A percentile compares a stretch with the other conserved stretches of the same genome.
Evolutionary conservation across 2,329 filamentous ascomycete species (phyloP).

Genomic region (Calonectria montana): DNA sequence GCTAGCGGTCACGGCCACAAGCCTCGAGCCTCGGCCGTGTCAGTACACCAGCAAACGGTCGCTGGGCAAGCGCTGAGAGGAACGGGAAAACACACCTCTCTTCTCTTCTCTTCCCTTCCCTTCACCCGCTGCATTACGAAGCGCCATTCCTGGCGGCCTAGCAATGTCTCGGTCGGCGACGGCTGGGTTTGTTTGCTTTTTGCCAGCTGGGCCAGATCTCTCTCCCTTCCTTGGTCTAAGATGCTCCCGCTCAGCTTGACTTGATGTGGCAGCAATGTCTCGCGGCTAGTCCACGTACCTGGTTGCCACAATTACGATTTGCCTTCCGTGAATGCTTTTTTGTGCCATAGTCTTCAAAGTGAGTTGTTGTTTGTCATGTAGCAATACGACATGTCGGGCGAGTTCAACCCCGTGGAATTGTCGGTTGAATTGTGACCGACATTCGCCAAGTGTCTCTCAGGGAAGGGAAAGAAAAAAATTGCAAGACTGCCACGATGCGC

Average conservation of each 20-base stretch:
- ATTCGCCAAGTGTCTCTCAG: slow-evolving; percentile 35
- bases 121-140: slow-evolving; percentile 21
- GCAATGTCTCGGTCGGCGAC: slow-evolving; percentile 13
- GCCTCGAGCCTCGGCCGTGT: slow-evolving; percentile 21
- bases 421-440: slow-evolving; percentile 29
- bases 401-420: slow-evolving; percentile 24
- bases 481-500: slow-evolving; percentile 29
- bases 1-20: slow-evolving; percentile 25
- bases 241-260: slow-evolving; percentile 25
- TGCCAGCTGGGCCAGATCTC: slow-evolving; percentile 16
- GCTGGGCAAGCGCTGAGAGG: slow-evolving; percentile 3
- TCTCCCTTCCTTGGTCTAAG: slow-evolving; percentile 20
- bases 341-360: background rate
- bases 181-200: slow-evolving; percentile 20
- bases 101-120: slow-evolving; percentile 10
- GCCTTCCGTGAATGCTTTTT: slow-evolving; percentile 1
- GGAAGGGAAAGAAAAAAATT: slow-evolving; percentile 22
- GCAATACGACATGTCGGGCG: slow-evolving; percentile 23
- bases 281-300: slow-evolving; percentile 10
- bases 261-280: slow-evolving; percentile 22
- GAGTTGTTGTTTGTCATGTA: slow-evolving; percentile 5
- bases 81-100: background rate
- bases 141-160: slow-evolving; percentile 15
- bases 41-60: slow-evolving; percentile 19
- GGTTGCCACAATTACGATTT: slow-evolving; percentile 2